Evolutionary conservation across 2,329 filamentous ascomycete genomes (phyloP).

Genomic region (Akanthomyces uredinophilus): DNA sequence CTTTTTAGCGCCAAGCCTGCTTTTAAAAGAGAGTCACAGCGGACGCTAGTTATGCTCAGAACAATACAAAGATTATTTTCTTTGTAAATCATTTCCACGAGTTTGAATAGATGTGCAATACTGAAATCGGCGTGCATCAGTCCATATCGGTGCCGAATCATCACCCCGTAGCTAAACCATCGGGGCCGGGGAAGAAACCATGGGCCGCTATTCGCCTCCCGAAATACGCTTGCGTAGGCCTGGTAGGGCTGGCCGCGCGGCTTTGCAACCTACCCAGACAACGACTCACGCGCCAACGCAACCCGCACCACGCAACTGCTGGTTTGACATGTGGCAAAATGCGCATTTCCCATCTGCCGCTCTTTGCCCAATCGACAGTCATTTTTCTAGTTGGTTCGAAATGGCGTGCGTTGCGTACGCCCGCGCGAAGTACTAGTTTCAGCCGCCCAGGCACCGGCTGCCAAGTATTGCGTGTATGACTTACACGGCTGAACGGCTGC

Average conservation of each 20-base stretch:
- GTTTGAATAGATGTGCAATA: too few relatives aligned
- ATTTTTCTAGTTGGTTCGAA: conserved; percentile 7
- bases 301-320: not conserved
- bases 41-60: too few relatives aligned
- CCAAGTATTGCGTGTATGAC: not conserved
- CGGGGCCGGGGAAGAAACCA: not conserved
- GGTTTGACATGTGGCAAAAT: not conserved
- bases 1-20: too few relatives aligned
- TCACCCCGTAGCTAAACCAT: not conserved
- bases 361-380: not conserved
- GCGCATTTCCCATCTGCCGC: not conserved
- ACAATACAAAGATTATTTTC: too few relatives aligned
- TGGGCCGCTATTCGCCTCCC: not conserved
- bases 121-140: not conserved
- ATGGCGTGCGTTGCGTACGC: not conserved
- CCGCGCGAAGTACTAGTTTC: not conserved
- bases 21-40: too few relatives aligned
- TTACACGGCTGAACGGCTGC: not conserved
- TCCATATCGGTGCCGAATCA: not conserved
- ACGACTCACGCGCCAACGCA: not conserved
- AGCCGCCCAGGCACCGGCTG: conserved; percentile 5
- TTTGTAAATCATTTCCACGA: too few relatives aligned
- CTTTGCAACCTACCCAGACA: conserved; percentile 1
- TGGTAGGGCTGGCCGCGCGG: conserved; percentile 14
- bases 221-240: conserved; percentile 8